Base-by-base conservation (phyloP, 768 basidiomycete species). In the Pisolithus tinctorius region DNA sequence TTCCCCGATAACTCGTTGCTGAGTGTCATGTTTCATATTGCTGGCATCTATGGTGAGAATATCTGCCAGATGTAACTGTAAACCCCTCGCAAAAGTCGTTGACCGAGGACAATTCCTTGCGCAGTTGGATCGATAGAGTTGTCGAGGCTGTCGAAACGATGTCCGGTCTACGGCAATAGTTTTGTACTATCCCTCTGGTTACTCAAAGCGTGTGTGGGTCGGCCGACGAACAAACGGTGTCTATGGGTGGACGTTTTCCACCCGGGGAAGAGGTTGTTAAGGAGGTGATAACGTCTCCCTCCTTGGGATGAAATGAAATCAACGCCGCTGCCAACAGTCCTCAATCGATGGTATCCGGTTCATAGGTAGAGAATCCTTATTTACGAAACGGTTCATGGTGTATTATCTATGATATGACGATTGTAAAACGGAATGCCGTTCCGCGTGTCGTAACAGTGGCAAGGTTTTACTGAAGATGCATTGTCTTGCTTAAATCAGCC, bases 61-160 rank as follows among this genome's bases (percentile, higher is more conserved):
- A 17, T 93, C 89, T 64, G 70, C 89, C 27, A 85, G 86, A 45
- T 92, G 89, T 62, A 79, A 79, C 60, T 76, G 88, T 55, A 92
- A 90, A 65, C 85, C 88, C 23, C 29, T 78, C 76, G 55, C 64
- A 55, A 55, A 61, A 52, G 52, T 58, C 30, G 57, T 51, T 56
- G 56, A 59, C 67, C 55, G 61, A 67, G 57, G 59, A 60, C 26
- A 74, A 60, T 50, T 76, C 74, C 71, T 63, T 82, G 5, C 79
- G 68, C 26, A 79, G 83, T 29, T 84, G 83, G 83, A 65, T 86
- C 16, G 82, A 74, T 77, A 55, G 82, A 82, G 48, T 69, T 86
- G 4, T 86, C 47, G 78, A 83, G 60, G 83, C 83, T 5, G 80
- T 83, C 3, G 72, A 14, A 77, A 57, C 74, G 79, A n/a, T 87